Base-by-base conservation (phyloP, 257 asterid species). In the Cynanchum wilfordii region DNA sequence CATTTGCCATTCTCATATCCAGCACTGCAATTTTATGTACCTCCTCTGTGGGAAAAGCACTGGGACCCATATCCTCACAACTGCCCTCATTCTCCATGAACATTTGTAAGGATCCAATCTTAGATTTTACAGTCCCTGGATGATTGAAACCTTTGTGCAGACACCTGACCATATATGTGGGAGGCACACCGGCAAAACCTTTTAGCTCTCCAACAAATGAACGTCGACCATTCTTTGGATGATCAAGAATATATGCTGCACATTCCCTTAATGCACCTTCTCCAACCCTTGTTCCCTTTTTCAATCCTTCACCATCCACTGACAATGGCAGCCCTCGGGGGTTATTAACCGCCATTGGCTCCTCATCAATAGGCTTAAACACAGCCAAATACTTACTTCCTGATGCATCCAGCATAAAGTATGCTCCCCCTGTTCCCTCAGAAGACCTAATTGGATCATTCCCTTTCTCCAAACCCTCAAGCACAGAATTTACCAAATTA, bases 371-470 rank as follows among this genome's bases (percentile, higher is more conserved):
- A 12, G 97, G 98, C 87, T 93, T 93, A 75, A 93, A 93, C 72
- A 93, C 91, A 0, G 98, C 86, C 71, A 90, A 58, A 75, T 85
- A 86, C 79, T 86, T 87, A 62, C 79, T 79, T 62, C 90, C 93
- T 1, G 84, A 70, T 54, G 82, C 58, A 78, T 93, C 90, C 74
- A 79, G 76, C 96, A 93, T 93, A 76, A 93, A 93, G 77, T 93
- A 93, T 20, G 90, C 96, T 68, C 98, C 98, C 30, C 97, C 98
- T 20, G 98, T 90, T 19, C 98, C 98, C 86, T 93, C 97, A 1
- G 91, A 82, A 8, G 97, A 85, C 79, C 89, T 86, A 58, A 85
- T 71, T 3, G 97, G 98, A 73, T 81, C 83, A 62, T 83, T 77
- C 68, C 93, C 97, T 38, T 70, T 74, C 30, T 85, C 86, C 77